A percentile compares a stretch with the other conserved stretches of the same genome.
Evolutionary conservation across 805 yeast species (phyloP).

Genomic region (Metschnikowia sp.): DNA sequence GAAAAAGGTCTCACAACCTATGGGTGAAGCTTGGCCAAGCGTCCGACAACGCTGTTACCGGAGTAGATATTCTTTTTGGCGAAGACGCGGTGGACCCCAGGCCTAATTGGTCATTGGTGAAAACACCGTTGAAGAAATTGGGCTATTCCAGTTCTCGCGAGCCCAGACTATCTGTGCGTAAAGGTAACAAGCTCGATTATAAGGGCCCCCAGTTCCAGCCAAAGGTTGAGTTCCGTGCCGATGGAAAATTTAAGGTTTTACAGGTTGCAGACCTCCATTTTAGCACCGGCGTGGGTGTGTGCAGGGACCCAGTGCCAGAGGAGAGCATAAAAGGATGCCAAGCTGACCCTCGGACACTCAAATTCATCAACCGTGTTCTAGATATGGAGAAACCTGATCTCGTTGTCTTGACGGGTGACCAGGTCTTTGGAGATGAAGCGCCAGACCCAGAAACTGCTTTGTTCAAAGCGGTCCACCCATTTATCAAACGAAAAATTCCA

Average conservation of each 20-base stretch:
- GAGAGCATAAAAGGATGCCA: constrained; percentile 49
- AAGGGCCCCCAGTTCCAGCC: constrained; percentile 24
- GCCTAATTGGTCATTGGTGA: constrained; percentile 54
- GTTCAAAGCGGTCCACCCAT: constrained; percentile 72
- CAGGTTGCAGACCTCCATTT: constrained; percentile 93
- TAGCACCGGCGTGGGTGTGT: constrained; percentile 77
- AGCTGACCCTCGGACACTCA: constrained; percentile 73
- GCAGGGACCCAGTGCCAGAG: constrained; percentile 70
- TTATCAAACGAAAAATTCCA: constrained; percentile 67
- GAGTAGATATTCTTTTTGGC: constrained; percentile 70
- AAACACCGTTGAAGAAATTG: constrained; percentile 24
- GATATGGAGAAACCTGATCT: constrained; percentile 80
- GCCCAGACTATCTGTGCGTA: constrained; percentile 31
- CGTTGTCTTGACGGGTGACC: constrained; percentile 89
- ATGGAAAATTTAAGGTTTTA: constrained; percentile 66
- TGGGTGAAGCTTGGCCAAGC: constrained; percentile 57
- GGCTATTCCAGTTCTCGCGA: constrained; percentile 19
- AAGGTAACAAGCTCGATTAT: constrained; percentile 33
- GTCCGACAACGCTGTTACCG: constrained; percentile 44
- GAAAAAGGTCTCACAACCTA: constrained; percentile 43
- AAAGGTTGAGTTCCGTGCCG: constrained; percentile 31
- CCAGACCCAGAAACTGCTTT: constrained; percentile 82
- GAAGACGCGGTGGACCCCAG: constrained; percentile 73
- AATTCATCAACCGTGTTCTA: constrained; percentile 59
- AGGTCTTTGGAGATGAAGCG: constrained; percentile 73